Conservation (phyloP, 306 rosid species). For the Cicer pinnatifidum region DNA sequence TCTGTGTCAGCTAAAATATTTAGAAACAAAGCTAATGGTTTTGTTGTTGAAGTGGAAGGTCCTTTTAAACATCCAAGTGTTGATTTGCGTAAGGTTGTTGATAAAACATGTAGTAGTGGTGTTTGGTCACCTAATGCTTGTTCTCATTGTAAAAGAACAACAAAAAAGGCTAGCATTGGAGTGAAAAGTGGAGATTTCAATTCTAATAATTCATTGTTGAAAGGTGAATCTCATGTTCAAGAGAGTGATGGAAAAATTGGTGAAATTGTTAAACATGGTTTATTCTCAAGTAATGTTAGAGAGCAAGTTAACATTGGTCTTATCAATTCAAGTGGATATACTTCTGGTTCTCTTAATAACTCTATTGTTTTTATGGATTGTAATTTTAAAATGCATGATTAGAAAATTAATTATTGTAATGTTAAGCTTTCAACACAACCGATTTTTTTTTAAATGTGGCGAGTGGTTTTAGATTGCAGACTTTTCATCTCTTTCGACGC, state of each 20-base stretch:
- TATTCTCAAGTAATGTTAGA: constrained; percentile 11
- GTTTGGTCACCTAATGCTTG: constrained; percentile 40
- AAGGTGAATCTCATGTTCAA: neutral
- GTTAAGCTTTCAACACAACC: no score
- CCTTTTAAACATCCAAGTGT: constrained; percentile 43
- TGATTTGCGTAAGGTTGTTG: constrained; percentile 36
- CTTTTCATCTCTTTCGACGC: no score
- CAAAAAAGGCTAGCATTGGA: neutral
- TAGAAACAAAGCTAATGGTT: constrained; percentile 11
- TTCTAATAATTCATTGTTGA: neutral
- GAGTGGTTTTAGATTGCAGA: no score
- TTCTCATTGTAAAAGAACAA: constrained; percentile 30
- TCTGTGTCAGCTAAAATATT: constrained; percentile 38
- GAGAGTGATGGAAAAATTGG: neutral
- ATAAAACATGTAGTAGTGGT: neutral
- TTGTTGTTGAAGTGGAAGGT: constrained; percentile 37
- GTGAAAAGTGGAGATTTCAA: constrained; percentile 13
- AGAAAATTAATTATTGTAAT: constrained; percentile 1
- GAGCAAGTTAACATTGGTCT: constrained; percentile 39
- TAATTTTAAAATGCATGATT: constrained; percentile 15
- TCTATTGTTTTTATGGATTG: constrained; percentile 39
- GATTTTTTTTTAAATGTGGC: no score
- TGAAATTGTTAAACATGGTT: constrained; percentile 19
- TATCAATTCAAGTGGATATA: constrained; percentile 45
- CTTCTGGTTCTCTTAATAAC: constrained; percentile 40